Evolutionary conservation across 2,329 filamentous ascomycete species (phyloP).

Genomic region (Fusarium proliferatum): DNA sequence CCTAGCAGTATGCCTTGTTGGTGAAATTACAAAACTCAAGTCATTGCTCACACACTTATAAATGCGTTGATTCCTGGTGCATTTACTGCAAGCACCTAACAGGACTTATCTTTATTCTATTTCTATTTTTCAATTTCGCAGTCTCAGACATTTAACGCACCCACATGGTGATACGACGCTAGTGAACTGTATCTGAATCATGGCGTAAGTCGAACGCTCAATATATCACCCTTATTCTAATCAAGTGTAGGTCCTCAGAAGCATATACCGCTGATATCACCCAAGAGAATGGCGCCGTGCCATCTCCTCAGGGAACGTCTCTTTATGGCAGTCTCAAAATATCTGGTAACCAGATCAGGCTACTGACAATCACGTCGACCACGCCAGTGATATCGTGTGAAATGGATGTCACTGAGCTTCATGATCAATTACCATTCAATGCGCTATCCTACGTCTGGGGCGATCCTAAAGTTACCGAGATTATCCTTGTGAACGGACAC

Average conservation of each 20-base stretch:
- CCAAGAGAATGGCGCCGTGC: neutral
- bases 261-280: neutral
- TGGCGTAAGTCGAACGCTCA: neutral
- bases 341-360: neutral
- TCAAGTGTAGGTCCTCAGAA: neutral
- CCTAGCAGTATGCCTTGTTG: neutral
- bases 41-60: neutral
- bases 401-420: neutral
- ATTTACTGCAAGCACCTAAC: neutral
- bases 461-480: neutral
- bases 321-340: neutral
- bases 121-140: neutral
- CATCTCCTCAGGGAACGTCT: neutral
- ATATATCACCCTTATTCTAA: neutral
- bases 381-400: neutral
- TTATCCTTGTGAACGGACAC: neutral
- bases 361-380: neutral
- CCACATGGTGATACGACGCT: neutral
- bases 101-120: neutral
- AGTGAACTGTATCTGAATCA: neutral
- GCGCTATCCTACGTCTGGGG: neutral
- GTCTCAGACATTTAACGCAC: neutral
- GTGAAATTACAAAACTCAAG: neutral
- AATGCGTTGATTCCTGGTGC: neutral
- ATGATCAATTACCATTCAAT: neutral